Conservation (phyloP, 768 basidiomycete species). For the Hemileccinum rubropunctum region DNA sequence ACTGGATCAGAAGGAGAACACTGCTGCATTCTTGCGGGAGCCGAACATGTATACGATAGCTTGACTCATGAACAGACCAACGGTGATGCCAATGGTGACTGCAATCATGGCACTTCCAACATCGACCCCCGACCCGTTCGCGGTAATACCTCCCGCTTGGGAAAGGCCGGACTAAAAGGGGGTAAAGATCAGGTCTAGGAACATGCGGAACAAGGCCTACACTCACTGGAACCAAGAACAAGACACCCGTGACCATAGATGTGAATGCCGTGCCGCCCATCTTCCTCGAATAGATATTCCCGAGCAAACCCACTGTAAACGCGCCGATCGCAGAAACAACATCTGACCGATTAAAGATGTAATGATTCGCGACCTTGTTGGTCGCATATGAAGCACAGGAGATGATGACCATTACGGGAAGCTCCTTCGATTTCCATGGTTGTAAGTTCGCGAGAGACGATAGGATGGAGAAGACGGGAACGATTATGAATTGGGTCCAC, state of each 20-base stretch:
- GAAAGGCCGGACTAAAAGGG: conserved; percentile 70
- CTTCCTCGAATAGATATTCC: conserved; percentile 77
- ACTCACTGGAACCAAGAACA: conserved; percentile 84
- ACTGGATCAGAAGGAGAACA: conserved; percentile 68
- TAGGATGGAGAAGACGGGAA: conserved; percentile 69
- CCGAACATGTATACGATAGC: conserved; percentile 87
- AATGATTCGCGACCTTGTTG: conserved; percentile 81
- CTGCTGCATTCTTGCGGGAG: conserved; percentile 75
- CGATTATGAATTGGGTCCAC: conserved; percentile 75
- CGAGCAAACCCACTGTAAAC: conserved; percentile 74
- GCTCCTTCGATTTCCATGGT: conserved; percentile 65
- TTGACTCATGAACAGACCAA: conserved; percentile 86
- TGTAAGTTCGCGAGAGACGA: conserved; percentile 78
- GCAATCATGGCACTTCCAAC: conserved; percentile 86
- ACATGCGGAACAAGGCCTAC: neutral
- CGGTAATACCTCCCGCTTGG: conserved; percentile 81
- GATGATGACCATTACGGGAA: conserved; percentile 82
- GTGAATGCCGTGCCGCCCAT: conserved; percentile 88
- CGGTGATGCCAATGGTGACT: conserved; percentile 89
- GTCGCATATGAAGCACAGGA: conserved; percentile 77
- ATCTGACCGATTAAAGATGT: conserved; percentile 82
- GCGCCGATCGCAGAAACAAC: conserved; percentile 84
- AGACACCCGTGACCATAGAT: conserved; percentile 85
- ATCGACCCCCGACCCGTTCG: conserved; percentile 77
- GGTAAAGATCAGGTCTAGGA: conserved; percentile 1